phyloP scores from a whole-genome alignment of 1,284 basidiomycete species.

The Tremellales sp. region DNA sequence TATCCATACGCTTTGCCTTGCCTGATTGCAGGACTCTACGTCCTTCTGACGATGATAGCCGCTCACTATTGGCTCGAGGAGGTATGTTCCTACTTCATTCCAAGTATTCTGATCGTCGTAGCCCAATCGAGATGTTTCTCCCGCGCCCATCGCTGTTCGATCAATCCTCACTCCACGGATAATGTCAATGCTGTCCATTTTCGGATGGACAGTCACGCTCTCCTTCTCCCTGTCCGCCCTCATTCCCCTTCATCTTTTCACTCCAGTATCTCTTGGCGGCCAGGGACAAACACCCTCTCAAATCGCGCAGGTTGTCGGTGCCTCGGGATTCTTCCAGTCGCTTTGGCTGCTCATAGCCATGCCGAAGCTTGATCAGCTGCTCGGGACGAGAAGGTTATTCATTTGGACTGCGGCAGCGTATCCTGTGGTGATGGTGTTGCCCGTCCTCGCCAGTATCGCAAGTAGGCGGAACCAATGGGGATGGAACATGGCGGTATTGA shows the following conservation, averaged over 20 bases:
- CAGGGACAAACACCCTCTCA: conserved; percentile 18
- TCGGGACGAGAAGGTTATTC: conserved; percentile 25
- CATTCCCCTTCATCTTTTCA: conserved; percentile 27
- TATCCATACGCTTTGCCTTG: conserved; percentile 28
- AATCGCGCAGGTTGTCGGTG: conserved; percentile 22
- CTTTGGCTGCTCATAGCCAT: conserved; percentile 30
- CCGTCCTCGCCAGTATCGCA: conserved; percentile 19
- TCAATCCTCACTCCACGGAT: conserved; percentile 21
- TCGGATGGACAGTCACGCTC: conserved; percentile 23
- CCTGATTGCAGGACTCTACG: conserved; percentile 18
- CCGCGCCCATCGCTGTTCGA: conserved; percentile 13
- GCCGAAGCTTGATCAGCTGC: conserved; percentile 20
- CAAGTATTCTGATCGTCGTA: conserved; percentile 1
- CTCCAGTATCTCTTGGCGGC: conserved; percentile 22
- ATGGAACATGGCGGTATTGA: conserved; percentile 13
- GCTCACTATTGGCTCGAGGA: conserved; percentile 23
- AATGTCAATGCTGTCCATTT: conserved; percentile 22
- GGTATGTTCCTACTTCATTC: conserved; percentile 8
- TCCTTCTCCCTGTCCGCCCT: conserved; percentile 24
- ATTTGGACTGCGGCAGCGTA: conserved; percentile 13
- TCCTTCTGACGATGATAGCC: conserved; percentile 17
- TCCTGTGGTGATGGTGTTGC: conserved; percentile 19
- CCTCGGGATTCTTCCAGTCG: conserved; percentile 22
- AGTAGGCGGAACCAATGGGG: conserved; percentile 8
- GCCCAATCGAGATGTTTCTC: conserved; percentile 14